A percentile compares a stretch with the other conserved stretches of the same genome.
phyloP scores from a whole-genome alignment of 2,329 filamentous ascomycete genomes.

The Ophiostoma pallidulum region DNA sequence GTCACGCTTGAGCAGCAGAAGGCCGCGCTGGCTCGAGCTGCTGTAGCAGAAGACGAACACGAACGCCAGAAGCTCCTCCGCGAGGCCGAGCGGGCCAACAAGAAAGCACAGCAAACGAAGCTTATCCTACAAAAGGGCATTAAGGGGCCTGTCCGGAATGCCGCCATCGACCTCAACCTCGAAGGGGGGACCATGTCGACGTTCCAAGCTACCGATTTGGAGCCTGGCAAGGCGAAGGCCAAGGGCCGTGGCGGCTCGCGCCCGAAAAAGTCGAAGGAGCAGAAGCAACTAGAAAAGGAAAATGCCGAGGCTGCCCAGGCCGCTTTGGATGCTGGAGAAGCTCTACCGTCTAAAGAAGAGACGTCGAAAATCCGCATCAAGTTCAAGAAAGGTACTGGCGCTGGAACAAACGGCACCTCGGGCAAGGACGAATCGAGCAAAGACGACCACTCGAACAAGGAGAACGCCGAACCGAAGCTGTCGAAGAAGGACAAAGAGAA shows the following conservation, averaged over 20 bases:
- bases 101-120: constrained; percentile 87
- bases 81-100: constrained; percentile 81
- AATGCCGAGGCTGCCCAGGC: constrained; percentile 82
- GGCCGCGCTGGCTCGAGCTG: constrained; percentile 66
- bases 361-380: constrained; percentile 55
- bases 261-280: constrained; percentile 84
- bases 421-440: constrained; percentile 25
- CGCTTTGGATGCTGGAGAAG: constrained; percentile 68
- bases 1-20: constrained; percentile 88
- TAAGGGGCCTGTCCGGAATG: constrained; percentile 61
- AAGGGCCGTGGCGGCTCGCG: constrained; percentile 53
- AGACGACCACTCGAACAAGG: constrained; percentile 35
- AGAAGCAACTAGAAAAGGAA: constrained; percentile 71
- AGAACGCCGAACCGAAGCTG: constrained; percentile 37
- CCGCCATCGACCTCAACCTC: constrained; percentile 67
- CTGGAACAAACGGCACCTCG: constrained; percentile 27
- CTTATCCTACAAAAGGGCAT: constrained; percentile 78
- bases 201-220: constrained; percentile 60
- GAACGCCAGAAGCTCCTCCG: constrained; percentile 73
- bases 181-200: constrained; percentile 80
- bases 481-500: constrained; percentile 33
- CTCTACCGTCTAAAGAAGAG: constrained; percentile 51
- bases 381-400: constrained; percentile 39
- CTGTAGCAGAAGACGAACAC: constrained; percentile 68
- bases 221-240: constrained; percentile 39